These are phyloP conservation scores for Vitis labrusca DNA, from an alignment of 164 flowering plant genomes.

Conservation along the genomic window DNA sequence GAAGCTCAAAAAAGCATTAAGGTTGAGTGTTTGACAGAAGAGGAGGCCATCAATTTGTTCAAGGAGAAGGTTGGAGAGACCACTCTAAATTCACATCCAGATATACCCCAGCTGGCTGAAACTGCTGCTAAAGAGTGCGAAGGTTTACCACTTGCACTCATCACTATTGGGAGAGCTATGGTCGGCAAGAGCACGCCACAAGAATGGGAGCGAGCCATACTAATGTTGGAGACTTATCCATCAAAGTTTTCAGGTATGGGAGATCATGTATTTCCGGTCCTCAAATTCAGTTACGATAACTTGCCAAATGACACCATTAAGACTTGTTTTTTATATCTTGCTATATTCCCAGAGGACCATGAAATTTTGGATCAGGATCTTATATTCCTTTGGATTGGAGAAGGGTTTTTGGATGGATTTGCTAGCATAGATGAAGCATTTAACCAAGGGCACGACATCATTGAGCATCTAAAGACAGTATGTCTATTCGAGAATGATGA, in stretches of 20 bases:
- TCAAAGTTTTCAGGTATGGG: slow-evolving; percentile 9
- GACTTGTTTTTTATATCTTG: slow-evolving; percentile 13
- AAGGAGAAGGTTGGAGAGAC: background rate
- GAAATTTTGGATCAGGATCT: background rate
- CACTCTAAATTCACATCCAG: background rate
- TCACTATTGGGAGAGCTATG: slow-evolving; percentile 14
- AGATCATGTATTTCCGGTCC: background rate
- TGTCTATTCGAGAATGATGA: slow-evolving; percentile 1
- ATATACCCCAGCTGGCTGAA: slow-evolving; percentile 2
- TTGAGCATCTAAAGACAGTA: slow-evolving; percentile 2
- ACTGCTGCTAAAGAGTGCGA: slow-evolving; percentile 3
- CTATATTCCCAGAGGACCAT: slow-evolving; percentile 8
- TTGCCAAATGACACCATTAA: background rate
- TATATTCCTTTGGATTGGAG: slow-evolving; percentile 3
- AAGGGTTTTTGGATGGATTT: slow-evolving; percentile 7
- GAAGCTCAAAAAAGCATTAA: slow-evolving; percentile 3
- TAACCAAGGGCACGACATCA: background rate
- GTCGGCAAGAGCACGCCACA: background rate
- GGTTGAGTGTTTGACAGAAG: slow-evolving; percentile 5
- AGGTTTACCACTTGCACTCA: slow-evolving; percentile 19
- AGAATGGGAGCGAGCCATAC: slow-evolving; percentile 12
- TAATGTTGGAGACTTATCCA: background rate
- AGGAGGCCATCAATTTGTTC: slow-evolving; percentile 12
- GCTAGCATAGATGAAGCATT: background rate
- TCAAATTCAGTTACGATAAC: slow-evolving; percentile 15